Conservation (phyloP, 2,329 filamentous ascomycete genomes). For the Amphichorda felina region DNA sequence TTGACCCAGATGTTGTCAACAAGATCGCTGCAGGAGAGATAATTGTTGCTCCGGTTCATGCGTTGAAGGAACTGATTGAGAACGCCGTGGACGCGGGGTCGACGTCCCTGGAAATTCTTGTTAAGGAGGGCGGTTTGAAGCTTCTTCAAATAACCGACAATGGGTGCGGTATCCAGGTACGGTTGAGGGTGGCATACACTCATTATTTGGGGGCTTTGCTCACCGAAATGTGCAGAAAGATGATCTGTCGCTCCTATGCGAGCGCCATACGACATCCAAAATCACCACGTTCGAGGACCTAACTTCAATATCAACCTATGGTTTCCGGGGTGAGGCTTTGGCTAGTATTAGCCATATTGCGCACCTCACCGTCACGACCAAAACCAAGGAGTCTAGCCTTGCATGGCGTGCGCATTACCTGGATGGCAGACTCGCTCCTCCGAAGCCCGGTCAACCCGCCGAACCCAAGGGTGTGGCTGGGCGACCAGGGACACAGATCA, state of each 20-base stretch:
- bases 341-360: slow-evolving; percentile 98
- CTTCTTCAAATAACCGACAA: slow-evolving; percentile 96
- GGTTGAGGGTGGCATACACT: slow-evolving; percentile 12
- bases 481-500: slow-evolving; percentile 84
- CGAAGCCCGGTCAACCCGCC: slow-evolving; percentile 76
- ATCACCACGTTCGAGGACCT: slow-evolving; percentile 89
- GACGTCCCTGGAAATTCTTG: slow-evolving; percentile 77
- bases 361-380: slow-evolving; percentile 88
- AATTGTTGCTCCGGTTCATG: slow-evolving; percentile 92
- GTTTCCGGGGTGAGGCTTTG: slow-evolving; percentile 92
- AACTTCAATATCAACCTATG: slow-evolving; percentile 82
- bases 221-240: slow-evolving; percentile 53
- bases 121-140: slow-evolving; percentile 93
- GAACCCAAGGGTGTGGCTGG: slow-evolving; percentile 85
- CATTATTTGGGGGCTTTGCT: background rate
- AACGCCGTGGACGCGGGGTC: slow-evolving; percentile 97
- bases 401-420: slow-evolving; percentile 87
- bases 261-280: slow-evolving; percentile 95
- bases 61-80: slow-evolving; percentile 91
- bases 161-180: slow-evolving; percentile 84
- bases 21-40: slow-evolving; percentile 98
- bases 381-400: slow-evolving; percentile 75
- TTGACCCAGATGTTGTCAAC: slow-evolving; percentile 90
- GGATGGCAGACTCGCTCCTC: slow-evolving; percentile 66
- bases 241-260: slow-evolving; percentile 82